Evolutionary conservation across 768 basidiomycete genomes (phyloP).

Genomic region (Tephrocybe rancida): DNA sequence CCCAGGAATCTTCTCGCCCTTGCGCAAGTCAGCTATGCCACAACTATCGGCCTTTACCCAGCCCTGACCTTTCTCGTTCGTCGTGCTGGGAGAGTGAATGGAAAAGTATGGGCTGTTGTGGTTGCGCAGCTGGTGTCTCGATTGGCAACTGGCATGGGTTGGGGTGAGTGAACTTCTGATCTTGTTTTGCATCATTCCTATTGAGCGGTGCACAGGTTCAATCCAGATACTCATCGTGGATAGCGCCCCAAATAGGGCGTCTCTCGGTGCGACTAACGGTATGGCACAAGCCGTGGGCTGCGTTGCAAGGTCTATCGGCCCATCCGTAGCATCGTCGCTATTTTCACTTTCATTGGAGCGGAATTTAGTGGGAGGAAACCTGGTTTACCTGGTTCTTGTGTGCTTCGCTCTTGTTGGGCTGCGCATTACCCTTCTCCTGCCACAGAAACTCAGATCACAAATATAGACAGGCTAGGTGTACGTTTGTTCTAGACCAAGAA

Average conservation of each 20-base stretch:
- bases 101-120: slow-evolving; percentile 30
- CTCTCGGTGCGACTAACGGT: slow-evolving; percentile 57
- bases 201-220: slow-evolving; percentile 38
- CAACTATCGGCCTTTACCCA: slow-evolving; percentile 31
- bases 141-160: slow-evolving; percentile 34
- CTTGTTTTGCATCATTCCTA: neutral
- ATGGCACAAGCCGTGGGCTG: slow-evolving; percentile 56
- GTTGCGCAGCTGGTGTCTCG: slow-evolving; percentile 32
- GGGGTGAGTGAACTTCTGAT: slow-evolving; percentile 27
- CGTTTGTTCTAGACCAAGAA: too few species aligned
- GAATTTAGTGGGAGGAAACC: slow-evolving; percentile 38
- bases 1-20: slow-evolving; percentile 44
- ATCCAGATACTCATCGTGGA: slow-evolving; percentile 49
- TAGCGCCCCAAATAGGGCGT: slow-evolving; percentile 39
- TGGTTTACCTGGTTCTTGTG: slow-evolving; percentile 33
- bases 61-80: slow-evolving; percentile 33
- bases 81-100: slow-evolving; percentile 34
- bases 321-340: slow-evolving; percentile 40
- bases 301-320: slow-evolving; percentile 43
- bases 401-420: slow-evolving; percentile 19
- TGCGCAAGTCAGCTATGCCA: slow-evolving; percentile 22
- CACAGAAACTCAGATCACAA: slow-evolving; percentile 9
- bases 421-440: slow-evolving; percentile 16
- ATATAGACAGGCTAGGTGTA: too few species aligned
- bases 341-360: slow-evolving; percentile 40